A percentile compares a stretch with the other conserved stretches of the same genome.
phyloP scores from a whole-genome alignment of 768 basidiomycete species.

The Gymnopilus junonius region DNA sequence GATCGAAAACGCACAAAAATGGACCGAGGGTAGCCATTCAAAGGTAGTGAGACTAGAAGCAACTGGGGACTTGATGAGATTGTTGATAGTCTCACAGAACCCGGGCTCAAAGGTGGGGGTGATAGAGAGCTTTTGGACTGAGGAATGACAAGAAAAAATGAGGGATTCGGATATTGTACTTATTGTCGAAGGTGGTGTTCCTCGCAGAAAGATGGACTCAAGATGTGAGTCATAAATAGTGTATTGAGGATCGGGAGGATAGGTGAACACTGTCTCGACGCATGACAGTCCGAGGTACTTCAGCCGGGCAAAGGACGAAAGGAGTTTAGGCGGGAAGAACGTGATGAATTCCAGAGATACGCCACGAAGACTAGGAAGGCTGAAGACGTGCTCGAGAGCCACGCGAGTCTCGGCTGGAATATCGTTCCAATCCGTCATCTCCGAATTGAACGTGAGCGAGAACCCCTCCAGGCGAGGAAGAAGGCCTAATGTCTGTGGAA shows the following conservation, averaged over 20 bases:
- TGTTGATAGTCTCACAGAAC: conserved; percentile 19
- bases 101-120: conserved; percentile 27
- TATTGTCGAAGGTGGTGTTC: conserved; percentile 20
- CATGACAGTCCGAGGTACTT: conserved; percentile 20
- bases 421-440: conserved; percentile 19
- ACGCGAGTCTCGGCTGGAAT: conserved; percentile 13
- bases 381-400: conserved; percentile 12
- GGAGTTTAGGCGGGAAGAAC: conserved; percentile 14
- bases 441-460: conserved; percentile 25
- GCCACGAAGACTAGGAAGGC: conserved; percentile 11
- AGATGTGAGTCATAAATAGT: not conserved
- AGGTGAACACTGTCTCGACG: conserved; percentile 14
- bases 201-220: conserved; percentile 18
- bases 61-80: conserved; percentile 14
- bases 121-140: conserved; percentile 18
- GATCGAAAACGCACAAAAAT: conserved; percentile 21
- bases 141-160: not conserved
- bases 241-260: not conserved
- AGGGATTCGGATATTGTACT: conserved; percentile 11
- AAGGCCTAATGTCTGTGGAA: conserved; percentile 16
- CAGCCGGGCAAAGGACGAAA: conserved; percentile 12
- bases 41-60: conserved; percentile 18
- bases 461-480: conserved; percentile 20
- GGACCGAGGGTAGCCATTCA: conserved; percentile 28
- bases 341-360: conserved; percentile 25